Conservation (phyloP, 192 early-diverging fungal species). For the Linnemannia exigua region DNA sequence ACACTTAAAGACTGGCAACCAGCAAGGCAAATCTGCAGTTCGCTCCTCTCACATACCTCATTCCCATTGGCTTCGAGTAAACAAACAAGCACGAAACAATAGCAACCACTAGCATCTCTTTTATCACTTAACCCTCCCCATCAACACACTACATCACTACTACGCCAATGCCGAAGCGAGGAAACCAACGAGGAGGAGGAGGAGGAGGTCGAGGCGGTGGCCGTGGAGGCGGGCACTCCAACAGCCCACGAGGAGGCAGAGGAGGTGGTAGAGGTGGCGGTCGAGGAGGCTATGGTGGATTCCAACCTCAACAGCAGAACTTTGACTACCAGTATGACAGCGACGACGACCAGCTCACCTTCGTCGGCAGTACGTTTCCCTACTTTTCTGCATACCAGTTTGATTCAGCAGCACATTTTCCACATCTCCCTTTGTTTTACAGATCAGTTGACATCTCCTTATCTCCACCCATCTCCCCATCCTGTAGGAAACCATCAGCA, state of each 20-base stretch:
- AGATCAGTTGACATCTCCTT: not conserved
- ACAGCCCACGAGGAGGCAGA: slow-evolving; percentile 17
- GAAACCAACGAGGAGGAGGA: slow-evolving; percentile 21
- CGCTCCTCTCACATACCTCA: not conserved
- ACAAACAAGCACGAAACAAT: not conserved
- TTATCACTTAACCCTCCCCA: not conserved
- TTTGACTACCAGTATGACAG: slow-evolving; percentile 26
- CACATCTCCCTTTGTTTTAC: not conserved
- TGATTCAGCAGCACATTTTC: not conserved
- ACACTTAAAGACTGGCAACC: not conserved
- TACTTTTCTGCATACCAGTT: not conserved
- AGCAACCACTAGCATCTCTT: not conserved
- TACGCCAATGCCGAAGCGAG: slow-evolving; percentile 39
- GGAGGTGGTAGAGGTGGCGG: slow-evolving; percentile 7
- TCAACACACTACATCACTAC: not conserved
- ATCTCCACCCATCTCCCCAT: not conserved
- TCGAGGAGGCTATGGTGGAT: slow-evolving; percentile 15
- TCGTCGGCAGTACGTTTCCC: slow-evolving; percentile 21
- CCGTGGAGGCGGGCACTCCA: slow-evolving; percentile 21
- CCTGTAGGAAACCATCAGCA: slow-evolving; percentile 32
- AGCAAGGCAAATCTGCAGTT: not conserved
- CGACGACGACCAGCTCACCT: slow-evolving; percentile 36
- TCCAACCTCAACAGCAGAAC: slow-evolving; percentile 8
- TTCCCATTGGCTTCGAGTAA: not conserved
- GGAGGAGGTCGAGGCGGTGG: slow-evolving; percentile 30